A percentile compares a stretch with the other conserved stretches of the same genome.
These are phyloP conservation scores for Ophiostoma piceae DNA, from an alignment of 2,329 filamentous ascomycete species.

Conservation along the genomic window DNA sequence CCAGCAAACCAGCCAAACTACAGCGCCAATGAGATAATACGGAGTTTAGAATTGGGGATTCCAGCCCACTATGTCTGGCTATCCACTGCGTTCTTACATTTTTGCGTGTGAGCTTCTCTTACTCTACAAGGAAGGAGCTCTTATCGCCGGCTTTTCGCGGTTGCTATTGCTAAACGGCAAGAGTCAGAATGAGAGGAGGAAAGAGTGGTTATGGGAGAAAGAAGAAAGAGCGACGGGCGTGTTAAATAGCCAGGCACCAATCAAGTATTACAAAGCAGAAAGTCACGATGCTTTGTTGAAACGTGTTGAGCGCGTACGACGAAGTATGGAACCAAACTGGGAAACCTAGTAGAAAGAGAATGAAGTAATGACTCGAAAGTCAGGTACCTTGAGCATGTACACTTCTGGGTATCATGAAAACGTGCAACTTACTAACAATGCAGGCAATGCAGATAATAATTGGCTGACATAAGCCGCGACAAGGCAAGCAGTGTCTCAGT, in stretches of 20 bases:
- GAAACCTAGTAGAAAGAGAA: too few species aligned
- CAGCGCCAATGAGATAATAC: constrained; percentile 6
- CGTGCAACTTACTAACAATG: too few species aligned
- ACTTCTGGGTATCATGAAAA: too few species aligned
- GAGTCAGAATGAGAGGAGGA: neutral
- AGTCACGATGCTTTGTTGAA: neutral
- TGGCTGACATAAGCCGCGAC: too few species aligned
- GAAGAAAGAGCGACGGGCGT: neutral
- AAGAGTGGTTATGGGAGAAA: neutral
- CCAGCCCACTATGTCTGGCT: neutral
- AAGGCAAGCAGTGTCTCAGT: too few species aligned
- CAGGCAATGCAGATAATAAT: too few species aligned
- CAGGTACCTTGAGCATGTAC: too few species aligned
- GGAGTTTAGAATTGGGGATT: neutral
- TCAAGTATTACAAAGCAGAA: neutral
- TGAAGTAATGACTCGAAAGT: too few species aligned
- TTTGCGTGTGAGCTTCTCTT: neutral
- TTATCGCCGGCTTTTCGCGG: neutral
- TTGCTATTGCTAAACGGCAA: constrained; percentile 3
- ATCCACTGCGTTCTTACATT: neutral
- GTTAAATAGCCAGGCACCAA: neutral
- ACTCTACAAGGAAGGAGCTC: neutral
- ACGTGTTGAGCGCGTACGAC: neutral
- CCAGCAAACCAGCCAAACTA: neutral
- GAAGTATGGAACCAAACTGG: too few species aligned